phyloP scores from a whole-genome alignment of 768 basidiomycete species.

The Tylopilus balloui region DNA sequence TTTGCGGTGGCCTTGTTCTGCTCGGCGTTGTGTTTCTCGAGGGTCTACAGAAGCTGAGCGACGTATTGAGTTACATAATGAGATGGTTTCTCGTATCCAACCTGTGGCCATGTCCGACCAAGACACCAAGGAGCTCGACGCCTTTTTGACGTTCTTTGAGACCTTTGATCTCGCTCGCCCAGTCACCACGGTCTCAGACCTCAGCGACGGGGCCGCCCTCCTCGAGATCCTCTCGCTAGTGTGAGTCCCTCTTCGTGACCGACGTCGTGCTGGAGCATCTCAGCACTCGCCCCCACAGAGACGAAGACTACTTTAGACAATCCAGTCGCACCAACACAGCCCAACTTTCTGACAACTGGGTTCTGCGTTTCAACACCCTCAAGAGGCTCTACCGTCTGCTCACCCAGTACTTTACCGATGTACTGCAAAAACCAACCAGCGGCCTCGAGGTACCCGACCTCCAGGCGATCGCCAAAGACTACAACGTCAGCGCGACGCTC shows the following conservation, averaged over 20 bases:
- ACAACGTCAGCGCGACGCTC: slow-evolving; percentile 59
- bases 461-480: slow-evolving; percentile 78
- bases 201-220: slow-evolving; percentile 75
- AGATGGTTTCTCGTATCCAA: slow-evolving; percentile 4
- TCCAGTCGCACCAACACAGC: slow-evolving; percentile 51
- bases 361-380: slow-evolving; percentile 74
- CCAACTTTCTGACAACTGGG: slow-evolving; percentile 83
- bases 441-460: slow-evolving; percentile 84
- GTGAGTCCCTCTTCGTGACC: slow-evolving; percentile 42
- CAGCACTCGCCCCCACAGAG: slow-evolving; percentile 41
- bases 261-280: slow-evolving; percentile 1
- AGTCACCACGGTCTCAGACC: slow-evolving; percentile 59
- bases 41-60: slow-evolving; percentile 24
- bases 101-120: slow-evolving; percentile 33
- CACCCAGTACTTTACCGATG: slow-evolving; percentile 83
- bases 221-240: slow-evolving; percentile 72
- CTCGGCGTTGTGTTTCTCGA: slow-evolving; percentile 21
- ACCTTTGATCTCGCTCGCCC: slow-evolving; percentile 66
- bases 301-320: slow-evolving; percentile 72
- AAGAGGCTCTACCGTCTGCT: slow-evolving; percentile 85
- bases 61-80: slow-evolving; percentile 22
- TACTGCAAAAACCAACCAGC: slow-evolving; percentile 73
- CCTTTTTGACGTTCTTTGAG: slow-evolving; percentile 77
- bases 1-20: slow-evolving; percentile 58
- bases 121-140: slow-evolving; percentile 62